Base-by-base conservation (phyloP, 345 rosid genomes). In the Garcia nutans region DNA sequence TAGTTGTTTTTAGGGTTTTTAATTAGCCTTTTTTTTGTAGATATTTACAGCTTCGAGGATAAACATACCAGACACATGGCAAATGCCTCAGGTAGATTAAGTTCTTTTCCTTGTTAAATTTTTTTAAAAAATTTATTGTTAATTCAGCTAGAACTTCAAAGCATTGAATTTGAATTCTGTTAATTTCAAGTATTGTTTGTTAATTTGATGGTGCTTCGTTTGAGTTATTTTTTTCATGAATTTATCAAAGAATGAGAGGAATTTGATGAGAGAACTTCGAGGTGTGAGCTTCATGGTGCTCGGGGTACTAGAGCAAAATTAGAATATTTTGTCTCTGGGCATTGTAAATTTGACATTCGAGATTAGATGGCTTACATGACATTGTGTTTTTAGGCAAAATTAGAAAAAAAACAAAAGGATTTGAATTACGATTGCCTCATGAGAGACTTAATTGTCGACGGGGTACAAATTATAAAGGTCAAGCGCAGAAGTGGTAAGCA, bases 401-500 rank as follows among this genome's bases (percentile, higher is more conserved):
- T 50, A 50, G 55, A 54, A 17, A 6, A 6, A 54, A 16, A 54
- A 1, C 6, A 54, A 4, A 54, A 17, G 58, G 58, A 54, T 54
- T 54, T 54, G 58, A 3, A 54, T 54, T 17, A 54, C 22, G 6
- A 54, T 54, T 41, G 65, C 2, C 41, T 49, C 17, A 44, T 19
- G 50, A 52, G 19, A 90, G 84, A 65, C 87, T 92, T 49, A 86
- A 86, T 68, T 80, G 84, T 60, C 74, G 79, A 47, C 87, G 97
- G 97, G 86, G 90, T 49, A 84, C 89, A 20, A 84, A 89, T 64
- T 92, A 87, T 75, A 92, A 86, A 83, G 97, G 97, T 78, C 97
- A 92, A 84, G 91, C 97, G 37, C 94, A 92, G 79, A 92, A 90
- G 65, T 92, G 97, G 94, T 90, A 77, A 84, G 83, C 31, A 19